Base-by-base conservation (phyloP, 1,284 basidiomycete genomes). In the Tremellales sp. region DNA sequence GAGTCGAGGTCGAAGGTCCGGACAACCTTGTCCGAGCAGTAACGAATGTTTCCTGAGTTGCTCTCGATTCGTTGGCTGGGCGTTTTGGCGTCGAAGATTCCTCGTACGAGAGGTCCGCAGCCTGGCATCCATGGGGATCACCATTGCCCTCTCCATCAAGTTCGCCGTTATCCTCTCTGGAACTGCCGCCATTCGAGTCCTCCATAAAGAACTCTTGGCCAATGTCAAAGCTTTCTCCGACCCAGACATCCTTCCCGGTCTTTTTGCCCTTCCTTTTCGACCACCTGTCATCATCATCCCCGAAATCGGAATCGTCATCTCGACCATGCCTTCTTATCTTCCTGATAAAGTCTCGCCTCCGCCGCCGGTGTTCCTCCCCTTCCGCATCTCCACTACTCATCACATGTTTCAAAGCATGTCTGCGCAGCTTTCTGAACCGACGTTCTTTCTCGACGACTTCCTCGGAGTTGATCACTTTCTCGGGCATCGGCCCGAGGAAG, bases 161-260 rank as follows among this genome's bases (percentile, higher is more conserved):
- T n/a, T n/a, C n/a, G n/a, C n/a, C n/a, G n/a, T n/a, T n/a, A n/a
- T n/a, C n/a, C n/a, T n/a, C n/a, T n/a, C n/a, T n/a, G n/a, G n/a
- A n/a, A n/a, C n/a, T n/a, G n/a, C n/a, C n/a, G n/a, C n/a, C n/a
- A 27, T 32, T 40, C 19, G 21, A 28, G 19, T 14, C 36, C 12
- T 19, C 33, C 25, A 40, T 34, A 16, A 51, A 33, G 45, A 68
- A 71, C 47, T 71, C 68, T 43, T 57, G 46, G 2, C 68, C 68
- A 33, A 71, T 67, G 46, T 69, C 66, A 44, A 71, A 71, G 24
- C 66, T 67, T 40, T 65, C 61, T 22, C 68, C 68, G 31, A 65
- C 43, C 68, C 68, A 70, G 1, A 61, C 50, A 41, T 64, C 49
- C 31, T 60, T 58, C 36, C 58, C 43, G 43, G 49, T 56, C 40